These are phyloP conservation scores for Dendrobium officinale DNA, from an alignment of 106 monocot species.

Conservation along the genomic window DNA sequence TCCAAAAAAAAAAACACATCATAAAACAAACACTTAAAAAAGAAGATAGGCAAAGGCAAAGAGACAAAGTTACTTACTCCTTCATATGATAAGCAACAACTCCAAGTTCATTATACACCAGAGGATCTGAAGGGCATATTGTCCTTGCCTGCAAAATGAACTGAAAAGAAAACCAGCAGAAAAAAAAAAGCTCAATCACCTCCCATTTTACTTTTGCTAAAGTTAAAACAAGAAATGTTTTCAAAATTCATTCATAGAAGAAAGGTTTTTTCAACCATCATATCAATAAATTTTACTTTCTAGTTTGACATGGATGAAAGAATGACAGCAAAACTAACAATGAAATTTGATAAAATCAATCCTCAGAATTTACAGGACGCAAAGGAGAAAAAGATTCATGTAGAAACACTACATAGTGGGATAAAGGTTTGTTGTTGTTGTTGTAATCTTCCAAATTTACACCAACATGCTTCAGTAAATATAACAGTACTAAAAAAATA, in stretches of 20 bases:
- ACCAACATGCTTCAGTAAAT: background rate
- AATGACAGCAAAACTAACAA: background rate
- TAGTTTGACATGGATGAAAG: background rate
- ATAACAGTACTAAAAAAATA: background rate
- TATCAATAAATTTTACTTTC: background rate
- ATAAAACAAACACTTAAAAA: background rate
- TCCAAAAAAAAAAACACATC: background rate
- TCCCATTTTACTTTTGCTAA: background rate
- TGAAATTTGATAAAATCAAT: background rate
- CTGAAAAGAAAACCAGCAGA: conserved; percentile 25
- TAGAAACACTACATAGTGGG: too few species aligned
- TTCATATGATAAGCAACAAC: conserved; percentile 96
- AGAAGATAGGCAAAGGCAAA: background rate
- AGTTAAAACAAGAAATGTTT: background rate
- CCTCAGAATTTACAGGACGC: background rate
- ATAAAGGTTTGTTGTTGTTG: too few species aligned
- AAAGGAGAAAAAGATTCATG: too few species aligned
- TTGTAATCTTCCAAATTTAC: background rate
- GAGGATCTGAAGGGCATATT: conserved; percentile 87
- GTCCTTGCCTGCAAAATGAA: conserved; percentile 81
- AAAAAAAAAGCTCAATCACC: background rate
- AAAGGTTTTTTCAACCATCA: background rate
- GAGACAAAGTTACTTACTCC: conserved; percentile 58
- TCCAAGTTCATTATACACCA: conserved; percentile 97
- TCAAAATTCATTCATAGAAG: too few species aligned